Base-by-base conservation (phyloP, 2,329 filamentous ascomycete species). In the Aspergillus candidus region DNA sequence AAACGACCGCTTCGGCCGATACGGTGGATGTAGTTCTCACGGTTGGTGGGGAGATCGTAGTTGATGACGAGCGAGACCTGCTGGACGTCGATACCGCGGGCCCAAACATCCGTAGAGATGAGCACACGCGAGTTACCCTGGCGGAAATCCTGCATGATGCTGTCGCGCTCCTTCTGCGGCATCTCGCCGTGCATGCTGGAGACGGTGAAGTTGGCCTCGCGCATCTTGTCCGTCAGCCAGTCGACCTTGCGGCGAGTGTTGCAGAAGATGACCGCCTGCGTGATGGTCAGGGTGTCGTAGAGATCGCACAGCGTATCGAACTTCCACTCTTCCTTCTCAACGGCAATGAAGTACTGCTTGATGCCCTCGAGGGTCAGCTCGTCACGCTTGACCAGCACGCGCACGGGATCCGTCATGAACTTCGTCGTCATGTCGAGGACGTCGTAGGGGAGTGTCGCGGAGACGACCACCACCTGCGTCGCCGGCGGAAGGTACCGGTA, bases 321-420 rank as follows among this genome's bases (percentile, higher is more conserved):
- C 70, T 98, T 98, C 93, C 93, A 98, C 67, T 97, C 93, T 69
- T 98, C 93, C 75, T 96, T 97, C 71, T 98, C 93, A 14, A 97
- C 93, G 2, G 93, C 93, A 60, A 98, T 97, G 67, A 96, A 98
- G 76, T 96, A 98, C 69, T 98, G 93, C 75, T 97, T 97, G 40
- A 98, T 77, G 46, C 93, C 93, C 72, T 97, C 93, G 40, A 98
- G 81, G 2, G 93, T 98, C 75, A 98, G 74, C 68, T 98, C 93
- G 70, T 97, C 93, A 83, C 90, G 90, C 82, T 97, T 96, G 67
- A 97, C 91, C 18, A 97, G 79, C 62, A 97, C 94, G 54, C 91
- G 86, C 36, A 96, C 91, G 1, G 91, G 91, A 60, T 97, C 91
- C 18, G 88, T 95, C 93, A 98, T 98, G 78, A 98, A 98, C 71